Percentiles rank a stretch among this genome's conserved stretches.
phyloP scores from a whole-genome alignment of 345 rosid genomes.

The Gossypium ekmanianum region DNA sequence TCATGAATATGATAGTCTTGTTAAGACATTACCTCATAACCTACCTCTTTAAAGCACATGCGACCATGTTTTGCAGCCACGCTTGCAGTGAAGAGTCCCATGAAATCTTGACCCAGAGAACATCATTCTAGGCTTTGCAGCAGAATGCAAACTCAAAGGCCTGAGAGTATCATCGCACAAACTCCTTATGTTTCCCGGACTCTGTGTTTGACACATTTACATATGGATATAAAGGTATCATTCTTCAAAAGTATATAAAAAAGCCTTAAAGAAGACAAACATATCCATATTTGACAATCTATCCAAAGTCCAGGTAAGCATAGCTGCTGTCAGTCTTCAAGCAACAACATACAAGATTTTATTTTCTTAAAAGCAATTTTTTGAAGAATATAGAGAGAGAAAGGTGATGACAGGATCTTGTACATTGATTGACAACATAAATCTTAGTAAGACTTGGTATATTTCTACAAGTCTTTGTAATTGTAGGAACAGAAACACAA shows the following conservation, averaged over 20 bases:
- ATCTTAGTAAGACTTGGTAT: neutral
- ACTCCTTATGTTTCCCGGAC: neutral
- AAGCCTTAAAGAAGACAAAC: neutral
- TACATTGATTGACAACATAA: neutral
- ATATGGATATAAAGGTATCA: too few species aligned
- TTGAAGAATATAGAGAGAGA: neutral
- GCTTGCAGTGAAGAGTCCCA: neutral
- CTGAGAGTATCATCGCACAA: neutral
- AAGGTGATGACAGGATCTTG: neutral
- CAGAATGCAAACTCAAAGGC: neutral
- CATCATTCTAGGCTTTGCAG: neutral
- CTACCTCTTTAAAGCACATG: constrained; percentile 1
- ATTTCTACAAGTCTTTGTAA: neutral
- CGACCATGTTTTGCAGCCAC: neutral
- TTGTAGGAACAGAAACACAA: neutral
- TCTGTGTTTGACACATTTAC: too few species aligned
- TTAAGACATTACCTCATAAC: neutral
- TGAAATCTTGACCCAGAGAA: neutral
- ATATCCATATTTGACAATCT: neutral
- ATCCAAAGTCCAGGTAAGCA: neutral
- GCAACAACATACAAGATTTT: neutral
- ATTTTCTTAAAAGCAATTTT: neutral
- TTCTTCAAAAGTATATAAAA: neutral
- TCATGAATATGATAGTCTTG: neutral
- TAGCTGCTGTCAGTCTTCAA: neutral